phyloP scores from a whole-genome alignment of 2,329 filamentous ascomycete species.

The Amylocarpus encephaloides region DNA sequence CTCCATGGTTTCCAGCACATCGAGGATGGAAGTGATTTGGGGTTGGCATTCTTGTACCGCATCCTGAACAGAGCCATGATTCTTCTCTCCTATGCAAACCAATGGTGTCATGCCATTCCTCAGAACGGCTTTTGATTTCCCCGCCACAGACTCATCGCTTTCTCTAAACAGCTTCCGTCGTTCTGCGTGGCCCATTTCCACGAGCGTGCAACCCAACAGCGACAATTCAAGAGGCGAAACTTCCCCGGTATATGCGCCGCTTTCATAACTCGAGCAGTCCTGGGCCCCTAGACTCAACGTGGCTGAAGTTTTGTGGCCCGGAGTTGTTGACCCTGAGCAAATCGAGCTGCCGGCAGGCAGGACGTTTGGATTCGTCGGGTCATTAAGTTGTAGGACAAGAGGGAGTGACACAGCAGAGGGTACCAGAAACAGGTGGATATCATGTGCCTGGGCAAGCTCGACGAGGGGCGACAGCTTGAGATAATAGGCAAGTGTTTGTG shows the following conservation, averaged over 20 bases:
- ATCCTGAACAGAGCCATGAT: constrained; percentile 40
- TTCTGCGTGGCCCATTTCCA: constrained; percentile 79
- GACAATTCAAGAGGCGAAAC: constrained; percentile 62
- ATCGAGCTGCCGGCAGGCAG: not conserved
- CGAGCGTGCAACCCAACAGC: constrained; percentile 62
- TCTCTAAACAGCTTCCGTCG: constrained; percentile 66
- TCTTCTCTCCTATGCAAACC: constrained; percentile 73
- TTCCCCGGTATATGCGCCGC: constrained; percentile 72
- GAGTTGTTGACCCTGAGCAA: not conserved
- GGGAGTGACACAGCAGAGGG: constrained; percentile 68
- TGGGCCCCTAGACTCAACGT: constrained; percentile 66
- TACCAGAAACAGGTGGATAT: constrained; percentile 68
- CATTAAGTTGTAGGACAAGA: constrained; percentile 36
- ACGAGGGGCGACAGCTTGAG: constrained; percentile 40
- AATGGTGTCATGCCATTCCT: constrained; percentile 68
- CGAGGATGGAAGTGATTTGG: constrained; percentile 47
- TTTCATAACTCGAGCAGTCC: constrained; percentile 63
- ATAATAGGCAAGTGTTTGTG: constrained; percentile 54
- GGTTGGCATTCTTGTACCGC: constrained; percentile 60
- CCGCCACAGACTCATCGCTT: constrained; percentile 60
- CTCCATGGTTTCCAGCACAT: constrained; percentile 55
- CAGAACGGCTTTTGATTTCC: constrained; percentile 63
- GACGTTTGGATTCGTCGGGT: constrained; percentile 10
- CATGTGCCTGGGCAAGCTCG: constrained; percentile 37
- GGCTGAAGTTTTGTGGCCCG: constrained; percentile 28